phyloP scores from a whole-genome alignment of 768 basidiomycete species.

The Crepidotus variabilis region DNA sequence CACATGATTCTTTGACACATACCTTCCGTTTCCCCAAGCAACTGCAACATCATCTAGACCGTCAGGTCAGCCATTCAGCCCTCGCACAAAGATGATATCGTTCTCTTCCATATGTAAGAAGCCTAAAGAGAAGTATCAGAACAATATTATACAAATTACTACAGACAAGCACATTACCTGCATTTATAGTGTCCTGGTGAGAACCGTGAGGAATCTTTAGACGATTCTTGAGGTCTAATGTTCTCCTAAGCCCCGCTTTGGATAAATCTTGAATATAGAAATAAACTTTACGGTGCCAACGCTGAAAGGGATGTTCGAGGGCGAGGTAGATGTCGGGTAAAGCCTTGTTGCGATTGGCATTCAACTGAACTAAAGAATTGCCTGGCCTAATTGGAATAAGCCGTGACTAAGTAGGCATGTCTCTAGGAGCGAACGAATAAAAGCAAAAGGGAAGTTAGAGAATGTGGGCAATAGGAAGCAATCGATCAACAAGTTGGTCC shows the following conservation, averaged over 20 bases:
- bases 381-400: not conserved
- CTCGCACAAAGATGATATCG: slow-evolving; percentile 1
- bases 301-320: not conserved
- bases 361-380: not conserved
- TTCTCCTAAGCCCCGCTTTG: not conserved
- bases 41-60: not conserved
- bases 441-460: not conserved
- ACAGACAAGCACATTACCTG: not conserved
- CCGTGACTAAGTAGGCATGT: not conserved
- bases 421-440: not conserved
- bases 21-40: not conserved
- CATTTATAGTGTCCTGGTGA: not conserved
- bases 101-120: not conserved
- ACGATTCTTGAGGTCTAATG: not conserved
- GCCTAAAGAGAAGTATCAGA: not conserved
- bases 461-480: not conserved
- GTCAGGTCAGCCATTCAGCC: not conserved
- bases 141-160: not conserved
- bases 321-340: not conserved
- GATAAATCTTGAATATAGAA: not conserved
- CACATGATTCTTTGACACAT: no score
- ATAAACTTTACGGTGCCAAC: not conserved
- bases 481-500: not conserved
- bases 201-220: slow-evolving; percentile 1
- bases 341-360: not conserved